Conservation (phyloP, 352 stramenopile genomes). For the Phytophthora fragariae region DNA sequence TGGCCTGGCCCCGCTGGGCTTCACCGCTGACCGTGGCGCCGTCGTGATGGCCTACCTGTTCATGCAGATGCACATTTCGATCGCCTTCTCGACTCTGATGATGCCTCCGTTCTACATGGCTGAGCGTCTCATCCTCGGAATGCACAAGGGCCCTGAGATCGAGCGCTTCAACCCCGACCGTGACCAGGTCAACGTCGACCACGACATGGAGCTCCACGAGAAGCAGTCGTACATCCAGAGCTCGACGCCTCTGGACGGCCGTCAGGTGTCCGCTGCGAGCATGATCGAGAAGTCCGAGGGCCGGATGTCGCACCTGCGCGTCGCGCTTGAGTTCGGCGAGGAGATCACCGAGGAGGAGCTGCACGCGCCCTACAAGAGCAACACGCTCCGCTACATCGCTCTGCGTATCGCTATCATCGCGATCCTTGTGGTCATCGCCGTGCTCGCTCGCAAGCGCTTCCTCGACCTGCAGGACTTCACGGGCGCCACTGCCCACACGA, state of each 20-base stretch:
- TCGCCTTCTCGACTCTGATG: constrained; percentile 48
- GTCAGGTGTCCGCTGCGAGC: constrained; percentile 2
- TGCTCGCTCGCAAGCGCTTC: constrained; percentile 49
- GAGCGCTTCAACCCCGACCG: constrained; percentile 12
- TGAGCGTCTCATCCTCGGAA: constrained; percentile 33
- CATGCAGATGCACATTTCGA: constrained; percentile 45
- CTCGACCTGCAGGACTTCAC: constrained; percentile 53
- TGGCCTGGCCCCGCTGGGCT: constrained; percentile 43
- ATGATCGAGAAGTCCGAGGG: constrained; percentile 2
- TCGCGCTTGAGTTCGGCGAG: neutral
- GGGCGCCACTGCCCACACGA: constrained; percentile 33
- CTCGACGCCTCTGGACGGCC: constrained; percentile 17
- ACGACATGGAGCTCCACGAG: constrained; percentile 18
- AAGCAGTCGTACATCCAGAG: constrained; percentile 26
- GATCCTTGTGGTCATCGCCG: constrained; percentile 42
- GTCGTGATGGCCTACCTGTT: constrained; percentile 16
- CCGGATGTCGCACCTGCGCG: constrained; percentile 2
- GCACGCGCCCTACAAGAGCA: neutral
- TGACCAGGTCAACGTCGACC: constrained; percentile 9
- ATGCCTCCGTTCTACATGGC: constrained; percentile 54
- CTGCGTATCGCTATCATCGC: constrained; percentile 27
- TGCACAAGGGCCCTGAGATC: constrained; percentile 3
- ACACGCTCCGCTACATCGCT: neutral
- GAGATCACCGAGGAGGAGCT: constrained; percentile 2
- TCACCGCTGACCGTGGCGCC: constrained; percentile 40